Percentiles rank a stretch among this genome's conserved stretches.
Evolutionary conservation across 306 rosid genomes (phyloP).

Genomic region (Dalbergia oliveri): DNA sequence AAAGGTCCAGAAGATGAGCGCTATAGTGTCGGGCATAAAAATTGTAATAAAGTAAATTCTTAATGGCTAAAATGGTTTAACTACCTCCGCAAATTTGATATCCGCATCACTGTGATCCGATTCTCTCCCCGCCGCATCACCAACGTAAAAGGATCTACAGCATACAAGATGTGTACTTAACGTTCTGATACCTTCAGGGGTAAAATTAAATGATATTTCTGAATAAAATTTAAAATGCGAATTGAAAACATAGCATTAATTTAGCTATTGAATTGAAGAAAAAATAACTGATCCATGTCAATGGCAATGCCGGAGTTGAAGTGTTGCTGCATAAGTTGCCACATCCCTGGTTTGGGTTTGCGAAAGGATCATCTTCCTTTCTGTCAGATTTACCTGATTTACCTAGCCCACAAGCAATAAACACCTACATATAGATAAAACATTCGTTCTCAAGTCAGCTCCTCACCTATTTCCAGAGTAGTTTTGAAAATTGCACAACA

Average conservation of each 20-base stretch:
- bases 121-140: slow-evolving; percentile 95
- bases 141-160: slow-evolving; percentile 88
- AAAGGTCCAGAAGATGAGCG: not conserved
- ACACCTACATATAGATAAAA: slow-evolving; percentile 68
- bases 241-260: slow-evolving; percentile 22
- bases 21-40: not conserved
- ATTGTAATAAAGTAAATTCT: not conserved
- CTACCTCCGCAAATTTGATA: slow-evolving; percentile 86
- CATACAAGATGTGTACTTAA: slow-evolving; percentile 35
- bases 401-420: slow-evolving; percentile 81
- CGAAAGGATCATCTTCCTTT: slow-evolving; percentile 76
- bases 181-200: slow-evolving; percentile 28
- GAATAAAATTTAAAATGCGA: slow-evolving; percentile 18
- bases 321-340: slow-evolving; percentile 84
- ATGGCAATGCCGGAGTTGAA: slow-evolving; percentile 83
- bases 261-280: slow-evolving; percentile 42
- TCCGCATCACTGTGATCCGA: slow-evolving; percentile 94
- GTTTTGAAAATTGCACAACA: not conserved
- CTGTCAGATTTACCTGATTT: slow-evolving; percentile 56
- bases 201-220: slow-evolving; percentile 17
- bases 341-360: slow-evolving; percentile 93
- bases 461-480: not conserved
- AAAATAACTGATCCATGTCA: slow-evolving; percentile 78
- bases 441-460: slow-evolving; percentile 29
- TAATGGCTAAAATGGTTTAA: slow-evolving; percentile 27